phyloP scores from a whole-genome alignment of 306 rosid species.

The Potentilla sterilis region DNA sequence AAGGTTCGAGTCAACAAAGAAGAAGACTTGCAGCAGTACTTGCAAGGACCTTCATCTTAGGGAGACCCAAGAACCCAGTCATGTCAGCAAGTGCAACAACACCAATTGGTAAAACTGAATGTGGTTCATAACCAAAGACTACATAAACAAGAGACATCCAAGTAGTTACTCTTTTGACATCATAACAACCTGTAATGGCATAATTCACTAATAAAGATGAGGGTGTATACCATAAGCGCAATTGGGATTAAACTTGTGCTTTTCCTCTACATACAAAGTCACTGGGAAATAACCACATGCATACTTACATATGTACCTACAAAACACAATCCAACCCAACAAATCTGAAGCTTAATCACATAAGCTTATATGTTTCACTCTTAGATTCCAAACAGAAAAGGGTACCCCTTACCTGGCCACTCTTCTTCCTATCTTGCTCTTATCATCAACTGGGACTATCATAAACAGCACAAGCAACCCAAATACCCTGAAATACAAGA shows the following conservation, averaged over 20 bases:
- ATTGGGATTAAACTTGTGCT: constrained; percentile 64
- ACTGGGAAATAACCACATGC: constrained; percentile 76
- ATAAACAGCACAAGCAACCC: constrained; percentile 50
- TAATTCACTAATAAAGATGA: not conserved
- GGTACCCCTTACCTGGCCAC: constrained; percentile 46
- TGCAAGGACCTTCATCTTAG: constrained; percentile 87
- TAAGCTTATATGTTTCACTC: not conserved
- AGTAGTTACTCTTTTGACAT: not conserved
- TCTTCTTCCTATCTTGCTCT: constrained; percentile 53
- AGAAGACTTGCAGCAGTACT: constrained; percentile 81
- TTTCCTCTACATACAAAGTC: constrained; percentile 73
- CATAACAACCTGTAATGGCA: not conserved
- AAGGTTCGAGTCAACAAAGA: not conserved
- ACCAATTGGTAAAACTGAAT: constrained; percentile 91
- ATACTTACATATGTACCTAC: constrained; percentile 69
- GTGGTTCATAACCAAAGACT: constrained; percentile 96
- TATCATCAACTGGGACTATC: constrained; percentile 57
- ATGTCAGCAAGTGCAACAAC: constrained; percentile 72
- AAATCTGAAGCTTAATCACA: not conserved
- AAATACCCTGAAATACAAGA: constrained; percentile 48
- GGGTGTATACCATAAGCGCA: constrained; percentile 56
- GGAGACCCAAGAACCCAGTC: constrained; percentile 90
- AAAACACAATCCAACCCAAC: not conserved
- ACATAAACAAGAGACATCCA: constrained; percentile 21
- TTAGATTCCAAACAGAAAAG: not conserved